Base-by-base conservation (phyloP, 805 yeast genomes). In the Groenewaldozyma salmanticensis region DNA sequence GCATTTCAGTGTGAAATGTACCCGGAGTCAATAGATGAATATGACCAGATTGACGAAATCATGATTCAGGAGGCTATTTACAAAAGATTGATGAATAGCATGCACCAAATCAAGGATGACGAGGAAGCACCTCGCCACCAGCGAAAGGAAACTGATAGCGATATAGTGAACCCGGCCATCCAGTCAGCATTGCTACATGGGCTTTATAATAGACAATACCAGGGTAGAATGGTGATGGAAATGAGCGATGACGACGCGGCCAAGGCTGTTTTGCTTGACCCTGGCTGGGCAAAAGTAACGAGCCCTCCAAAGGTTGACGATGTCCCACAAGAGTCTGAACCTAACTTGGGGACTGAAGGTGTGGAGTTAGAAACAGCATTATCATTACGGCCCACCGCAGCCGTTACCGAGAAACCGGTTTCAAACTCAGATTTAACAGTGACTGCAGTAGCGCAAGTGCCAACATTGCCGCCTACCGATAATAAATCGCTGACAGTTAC, bases 1-100 rank as follows among this genome's bases (percentile, higher is more conserved):
- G 24, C 24, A 18, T 40, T 40, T 17, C 39, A 27, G 17, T 40
- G 43, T 27, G 32, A 27, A 15, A 18, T 27, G 15, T 40, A 40
- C 21, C 22, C 39, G 19, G 39, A 36, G 7, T 9, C 11, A 9
- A 9, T 24, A 24, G 13, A 24, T 13, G 29, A 24, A 9, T 24
- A 24, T 24, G 29, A 24, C 7, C 7, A 24, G 13, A 24, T 24
- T 24, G 29, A 24, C 13, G 13, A 24, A 24, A 13, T 9, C 7
- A 13, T 9, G 13, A 24, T 24, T 7, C 29, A 24, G 13, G 11
- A 24, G 13, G 29, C 29, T 9, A 9, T 24, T 9, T 24, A 24
- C 13, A 24, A 24, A 24, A 7, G 13, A 24, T 9, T 24, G 11
- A 9, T 24, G 7, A 13, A 24, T 9, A 24, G 29, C 13, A 13